Evolutionary conservation across 306 rosid genomes (phyloP).

Genomic region (Lathyrus oleraceus): DNA sequence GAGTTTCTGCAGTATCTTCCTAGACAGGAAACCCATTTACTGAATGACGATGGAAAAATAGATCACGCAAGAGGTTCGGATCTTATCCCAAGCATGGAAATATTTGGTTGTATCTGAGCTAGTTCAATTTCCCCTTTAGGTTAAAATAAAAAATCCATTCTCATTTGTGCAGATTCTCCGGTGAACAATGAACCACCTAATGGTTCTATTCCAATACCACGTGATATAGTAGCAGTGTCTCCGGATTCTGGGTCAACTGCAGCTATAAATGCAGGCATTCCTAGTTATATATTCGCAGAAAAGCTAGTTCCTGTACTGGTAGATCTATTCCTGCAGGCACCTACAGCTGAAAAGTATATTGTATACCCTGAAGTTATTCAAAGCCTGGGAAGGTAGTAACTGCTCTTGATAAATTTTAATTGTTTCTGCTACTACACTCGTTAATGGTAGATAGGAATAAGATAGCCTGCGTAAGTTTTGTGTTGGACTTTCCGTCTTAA

Average conservation of each 20-base stretch:
- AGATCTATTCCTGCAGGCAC: slow-evolving; percentile 82
- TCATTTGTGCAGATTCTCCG: slow-evolving; percentile 55
- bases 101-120: slow-evolving; percentile 31
- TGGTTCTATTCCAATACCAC: slow-evolving; percentile 54
- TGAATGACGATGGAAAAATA: slow-evolving; percentile 58
- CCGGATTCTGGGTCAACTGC: slow-evolving; percentile 53
- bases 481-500: too few species aligned
- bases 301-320: slow-evolving; percentile 85
- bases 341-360: slow-evolving; percentile 70
- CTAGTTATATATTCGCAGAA: slow-evolving; percentile 73
- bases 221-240: slow-evolving; percentile 51
- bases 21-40: slow-evolving; percentile 57
- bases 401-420: slow-evolving; percentile 32
- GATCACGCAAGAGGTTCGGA: slow-evolving; percentile 57
- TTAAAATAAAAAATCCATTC: slow-evolving; percentile 23
- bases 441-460: slow-evolving; percentile 13
- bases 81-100: slow-evolving; percentile 48
- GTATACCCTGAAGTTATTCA: slow-evolving; percentile 91
- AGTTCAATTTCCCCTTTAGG: slow-evolving; percentile 31
- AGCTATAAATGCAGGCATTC: slow-evolving; percentile 50
- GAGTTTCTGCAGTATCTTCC: slow-evolving; percentile 83
- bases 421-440: slow-evolving; percentile 23
- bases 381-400: slow-evolving; percentile 85
- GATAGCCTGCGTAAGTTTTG: slow-evolving; percentile 7
- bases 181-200: slow-evolving; percentile 50